Base-by-base conservation (phyloP, 1,139 yeast species). In the Blastobotrys elegans region DNA sequence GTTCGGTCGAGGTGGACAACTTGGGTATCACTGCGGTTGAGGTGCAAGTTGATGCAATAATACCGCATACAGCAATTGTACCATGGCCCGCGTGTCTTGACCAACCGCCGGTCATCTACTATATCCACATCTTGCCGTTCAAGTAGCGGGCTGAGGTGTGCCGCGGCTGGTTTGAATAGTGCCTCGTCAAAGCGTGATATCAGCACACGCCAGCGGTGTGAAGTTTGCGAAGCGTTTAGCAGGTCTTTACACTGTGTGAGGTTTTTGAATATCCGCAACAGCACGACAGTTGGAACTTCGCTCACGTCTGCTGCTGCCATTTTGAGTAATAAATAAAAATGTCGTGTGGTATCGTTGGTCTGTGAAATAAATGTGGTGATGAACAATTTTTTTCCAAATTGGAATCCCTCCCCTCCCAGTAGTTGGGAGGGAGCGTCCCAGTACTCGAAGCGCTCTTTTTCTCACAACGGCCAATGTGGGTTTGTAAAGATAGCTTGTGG, bases 51-150 rank as follows among this genome's bases (percentile, higher is more conserved):
- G 13, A 27, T 14, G 13, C 3, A 4, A 3, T 11, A 8, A 13
- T 10, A 35, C 14, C 45, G 24, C 14, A 43, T 11, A 30, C 36
- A 35, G 24, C 40, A 35, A 11, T 43, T 42, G 40, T 29, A 42
- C 35, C 40, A 30, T 5, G 13, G n/a, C 2, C 41, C 40, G 7
- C 46, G 26, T 2, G 14, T 29, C 5, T 21, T 21, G 11, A 17
- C 27, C 13, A 35, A 2, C 11, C 41, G 16, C 16, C 41, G 17
- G 29, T 43, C 46, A 13, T 43, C 46, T 1, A 21, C 29, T 17
- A 4, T n/a, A 35, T 43, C 41, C 8, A 43, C 20, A n/a, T 36
- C 46, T 18, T 18, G 24, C 5, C 17, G 16, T 10, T 17, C 21
- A 13, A 35, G 6, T 10, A 43, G 4, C 17, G 34, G 40, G 26